Conservation (phyloP, 495 filamentous ascomycete species). For the Lasiosphaeris hirsuta region DNA sequence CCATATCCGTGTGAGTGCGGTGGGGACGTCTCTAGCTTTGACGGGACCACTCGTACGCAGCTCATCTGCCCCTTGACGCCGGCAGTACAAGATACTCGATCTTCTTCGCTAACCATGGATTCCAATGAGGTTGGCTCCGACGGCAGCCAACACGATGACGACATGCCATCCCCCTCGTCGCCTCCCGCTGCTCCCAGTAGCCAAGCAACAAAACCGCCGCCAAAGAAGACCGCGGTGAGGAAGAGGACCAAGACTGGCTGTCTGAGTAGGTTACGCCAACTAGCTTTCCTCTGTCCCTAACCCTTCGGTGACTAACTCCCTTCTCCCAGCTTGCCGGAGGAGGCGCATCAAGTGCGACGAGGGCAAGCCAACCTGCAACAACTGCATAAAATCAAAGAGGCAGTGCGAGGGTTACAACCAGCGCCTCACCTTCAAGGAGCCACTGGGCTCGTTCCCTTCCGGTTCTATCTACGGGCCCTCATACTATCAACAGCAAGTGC, state of each 20-base stretch:
- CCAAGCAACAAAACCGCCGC: conserved; percentile 30
- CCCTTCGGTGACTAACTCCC: conserved; percentile 16
- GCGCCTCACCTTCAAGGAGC: conserved; percentile 88
- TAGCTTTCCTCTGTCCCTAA: background rate
- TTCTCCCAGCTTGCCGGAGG: conserved; percentile 73
- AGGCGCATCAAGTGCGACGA: conserved; percentile 97
- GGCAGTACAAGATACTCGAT: too few species aligned
- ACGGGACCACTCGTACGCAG: background rate
- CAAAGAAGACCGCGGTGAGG: conserved; percentile 42
- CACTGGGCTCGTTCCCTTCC: conserved; percentile 56
- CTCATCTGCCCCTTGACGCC: background rate
- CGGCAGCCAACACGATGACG: conserved; percentile 6
- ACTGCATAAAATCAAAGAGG: conserved; percentile 93
- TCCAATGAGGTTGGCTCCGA: background rate
- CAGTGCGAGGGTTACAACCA: conserved; percentile 94
- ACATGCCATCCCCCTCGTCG: conserved; percentile 15
- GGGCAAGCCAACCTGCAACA: conserved; percentile 80
- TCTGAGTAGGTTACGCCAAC: conserved; percentile 63
- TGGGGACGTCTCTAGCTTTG: background rate
- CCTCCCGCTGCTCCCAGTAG: conserved; percentile 2
- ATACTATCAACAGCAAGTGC: conserved; percentile 25
- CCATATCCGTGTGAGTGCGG: too few species aligned
- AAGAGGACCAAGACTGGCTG: conserved; percentile 97
- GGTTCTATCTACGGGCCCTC: conserved; percentile 24
- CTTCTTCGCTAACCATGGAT: conserved; percentile 7